Evolutionary conservation across 2,329 filamentous ascomycete genomes (phyloP), one percentile per base, ranked within the genome.

Genomic region (Cercospora berteroae): DNA sequence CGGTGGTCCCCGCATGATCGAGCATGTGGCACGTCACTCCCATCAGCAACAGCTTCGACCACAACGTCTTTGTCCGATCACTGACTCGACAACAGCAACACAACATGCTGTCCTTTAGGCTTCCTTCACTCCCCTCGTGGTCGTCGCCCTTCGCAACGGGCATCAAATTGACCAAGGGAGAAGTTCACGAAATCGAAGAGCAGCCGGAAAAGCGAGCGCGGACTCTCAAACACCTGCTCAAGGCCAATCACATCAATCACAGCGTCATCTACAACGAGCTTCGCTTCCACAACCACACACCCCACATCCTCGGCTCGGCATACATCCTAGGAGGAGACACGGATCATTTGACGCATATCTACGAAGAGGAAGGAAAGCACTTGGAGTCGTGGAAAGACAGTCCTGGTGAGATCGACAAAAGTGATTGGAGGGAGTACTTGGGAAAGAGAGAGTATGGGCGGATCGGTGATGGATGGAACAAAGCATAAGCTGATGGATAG

Each of bases 221-320:
- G 69, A 92, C 92, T 20, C 84, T 99, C 69, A 97, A 96, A 81
- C 93, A 98, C 80, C 83, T 99, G 13, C 79, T 99, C 68, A 92
- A 91, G 79, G 90, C 94, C 62, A 98, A 98, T 78, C 95, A 99
- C 81, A 89, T 90, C 72, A 97, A 95, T 77, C 87, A 96, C 80
- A 88, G 93, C 33, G 89, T 98, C 72, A 81, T 97, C 64, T 95
- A 91, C 78, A 88, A 94, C 77, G 78, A 90, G 63, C 82, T 90
- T 4, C 83, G 86, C 69, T 95, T 89, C 74, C 88, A 95, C 81
- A 98, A 98, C 76, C 91, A 96, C 80, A 84, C 90, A 73, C 86
- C 92, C 44, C 93, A 97, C 80, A 86, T 93, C 62, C 86, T 99
- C 12, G 89, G 88, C 72, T 93, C 94, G 5, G 90, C 93, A 1